phyloP scores from a whole-genome alignment of 2,329 filamentous ascomycete genomes.

The Pestalotiopsis sp. region DNA sequence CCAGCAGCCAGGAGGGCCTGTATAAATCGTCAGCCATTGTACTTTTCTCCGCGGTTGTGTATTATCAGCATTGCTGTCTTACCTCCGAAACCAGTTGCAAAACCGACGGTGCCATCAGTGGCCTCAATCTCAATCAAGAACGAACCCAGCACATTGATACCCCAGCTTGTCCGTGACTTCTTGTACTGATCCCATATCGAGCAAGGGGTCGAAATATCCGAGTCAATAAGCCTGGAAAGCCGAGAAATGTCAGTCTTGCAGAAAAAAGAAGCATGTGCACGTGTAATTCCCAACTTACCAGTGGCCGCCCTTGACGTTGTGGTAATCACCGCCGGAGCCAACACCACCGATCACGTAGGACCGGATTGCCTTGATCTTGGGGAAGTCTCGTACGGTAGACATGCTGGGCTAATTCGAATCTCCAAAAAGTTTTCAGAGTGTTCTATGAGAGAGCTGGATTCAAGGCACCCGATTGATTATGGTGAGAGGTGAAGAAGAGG shows the following conservation, averaged over 20 bases:
- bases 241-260: background rate
- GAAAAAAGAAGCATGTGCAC: background rate
- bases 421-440: background rate
- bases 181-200: conserved; percentile 88
- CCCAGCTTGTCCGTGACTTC: conserved; percentile 86
- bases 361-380: conserved; percentile 74
- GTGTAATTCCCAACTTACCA: conserved; percentile 48
- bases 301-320: conserved; percentile 81
- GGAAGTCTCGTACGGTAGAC: conserved; percentile 61
- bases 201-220: conserved; percentile 90
- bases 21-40: background rate
- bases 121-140: conserved; percentile 91
- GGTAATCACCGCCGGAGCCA: conserved; percentile 73
- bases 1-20: conserved; percentile 89
- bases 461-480: background rate
- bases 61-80: conserved; percentile 19
- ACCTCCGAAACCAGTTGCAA: conserved; percentile 91
- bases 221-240: conserved; percentile 85
- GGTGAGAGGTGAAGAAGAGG: background rate
- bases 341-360: conserved; percentile 72
- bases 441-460: background rate
- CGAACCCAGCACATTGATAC: conserved; percentile 92
- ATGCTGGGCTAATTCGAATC: conserved; percentile 30
- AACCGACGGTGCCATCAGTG: conserved; percentile 87
- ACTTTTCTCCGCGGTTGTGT: background rate